Evolutionary conservation across 2,329 filamentous ascomycete genomes (phyloP).

Genomic region (Shiraia sp.): DNA sequence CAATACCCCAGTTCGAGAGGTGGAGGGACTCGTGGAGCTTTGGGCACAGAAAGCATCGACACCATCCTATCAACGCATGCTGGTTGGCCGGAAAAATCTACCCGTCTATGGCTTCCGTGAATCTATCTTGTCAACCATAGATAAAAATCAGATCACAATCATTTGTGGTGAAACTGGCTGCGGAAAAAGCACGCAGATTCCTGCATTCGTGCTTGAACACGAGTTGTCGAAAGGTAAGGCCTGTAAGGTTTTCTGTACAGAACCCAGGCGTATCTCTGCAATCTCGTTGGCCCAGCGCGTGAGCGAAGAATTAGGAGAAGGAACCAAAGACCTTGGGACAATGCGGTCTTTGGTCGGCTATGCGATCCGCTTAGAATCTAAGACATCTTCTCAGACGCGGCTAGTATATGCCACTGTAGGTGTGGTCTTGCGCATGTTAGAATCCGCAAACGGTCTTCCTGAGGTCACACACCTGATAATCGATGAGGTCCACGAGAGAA

Average conservation of each 20-base stretch:
- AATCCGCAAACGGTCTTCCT: constrained; percentile 80
- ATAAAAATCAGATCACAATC: constrained; percentile 82
- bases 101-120: constrained; percentile 88
- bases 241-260: constrained; percentile 94
- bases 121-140: constrained; percentile 76
- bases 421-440: constrained; percentile 98
- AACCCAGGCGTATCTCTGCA: constrained; percentile 92
- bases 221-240: constrained; percentile 77
- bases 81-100: constrained; percentile 74
- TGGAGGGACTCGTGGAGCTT: constrained; percentile 52
- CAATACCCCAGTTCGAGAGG: constrained; percentile 28
- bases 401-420: constrained; percentile 86
- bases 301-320: constrained; percentile 91
- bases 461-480: constrained; percentile 93
- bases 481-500: constrained; percentile 96
- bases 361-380: constrained; percentile 90
- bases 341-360: constrained; percentile 85
- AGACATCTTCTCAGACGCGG: constrained; percentile 77
- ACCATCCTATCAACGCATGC: constrained; percentile 74
- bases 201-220: constrained; percentile 88
- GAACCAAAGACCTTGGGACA: constrained; percentile 79
- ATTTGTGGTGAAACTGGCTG: constrained; percentile 96
- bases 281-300: constrained; percentile 92
- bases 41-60: constrained; percentile 58
- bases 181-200: constrained; percentile 97